phyloP scores from a whole-genome alignment of 768 basidiomycete species.

The Auricularia sp. region DNA sequence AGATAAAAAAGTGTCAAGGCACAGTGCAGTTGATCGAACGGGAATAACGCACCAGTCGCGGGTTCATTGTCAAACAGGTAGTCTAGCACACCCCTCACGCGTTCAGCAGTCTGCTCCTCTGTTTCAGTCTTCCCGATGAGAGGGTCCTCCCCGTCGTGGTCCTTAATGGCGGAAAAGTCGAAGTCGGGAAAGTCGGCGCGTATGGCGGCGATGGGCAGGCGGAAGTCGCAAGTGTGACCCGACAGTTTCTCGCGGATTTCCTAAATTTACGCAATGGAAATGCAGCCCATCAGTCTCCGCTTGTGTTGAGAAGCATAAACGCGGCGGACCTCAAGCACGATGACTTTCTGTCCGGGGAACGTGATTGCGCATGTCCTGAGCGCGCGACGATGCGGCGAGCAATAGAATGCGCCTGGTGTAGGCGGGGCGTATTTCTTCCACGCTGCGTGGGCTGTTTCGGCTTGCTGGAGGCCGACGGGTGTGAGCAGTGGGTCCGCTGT shows the following conservation, averaged over 20 bases:
- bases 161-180: background rate
- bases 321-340: background rate
- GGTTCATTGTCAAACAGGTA: background rate
- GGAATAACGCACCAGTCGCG: background rate
- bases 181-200: background rate
- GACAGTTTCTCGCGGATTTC: background rate
- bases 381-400: background rate
- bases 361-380: background rate
- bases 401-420: background rate
- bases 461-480: constrained; percentile 44
- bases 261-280: background rate
- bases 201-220: background rate
- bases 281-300: too few species aligned
- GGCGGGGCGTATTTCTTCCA: constrained; percentile 28
- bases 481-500: constrained; percentile 66
- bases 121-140: background rate
- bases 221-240: background rate
- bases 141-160: background rate
- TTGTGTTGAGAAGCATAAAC: too few species aligned
- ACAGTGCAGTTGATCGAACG: background rate
- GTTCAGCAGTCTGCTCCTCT: background rate
- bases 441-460: constrained; percentile 28
- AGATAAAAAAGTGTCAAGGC: background rate
- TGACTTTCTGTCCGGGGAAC: background rate
- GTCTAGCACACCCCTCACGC: background rate